These are phyloP conservation scores for Malus fusca DNA, from an alignment of 306 rosid species.

Conservation along the genomic window DNA sequence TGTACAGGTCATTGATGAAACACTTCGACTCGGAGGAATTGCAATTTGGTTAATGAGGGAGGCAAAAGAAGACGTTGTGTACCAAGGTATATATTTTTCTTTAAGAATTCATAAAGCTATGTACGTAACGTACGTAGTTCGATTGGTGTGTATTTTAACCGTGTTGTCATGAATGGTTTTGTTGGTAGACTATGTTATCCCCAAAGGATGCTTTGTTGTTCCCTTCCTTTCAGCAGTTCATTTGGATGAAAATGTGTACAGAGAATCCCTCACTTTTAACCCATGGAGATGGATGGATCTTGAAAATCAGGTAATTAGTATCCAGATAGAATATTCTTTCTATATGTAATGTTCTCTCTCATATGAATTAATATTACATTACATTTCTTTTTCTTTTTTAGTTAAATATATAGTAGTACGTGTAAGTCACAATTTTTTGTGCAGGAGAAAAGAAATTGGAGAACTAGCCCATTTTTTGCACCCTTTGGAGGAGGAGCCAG, in stretches of 20 bases:
- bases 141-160: not conserved
- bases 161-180: not conserved
- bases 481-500: slow-evolving; percentile 97
- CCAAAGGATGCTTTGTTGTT: slow-evolving; percentile 86
- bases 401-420: not conserved
- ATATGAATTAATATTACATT: too few species aligned
- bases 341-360: too few species aligned
- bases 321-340: too few species aligned
- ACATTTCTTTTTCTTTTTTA: not conserved
- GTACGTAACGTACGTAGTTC: not conserved
- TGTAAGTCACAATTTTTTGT: not conserved
- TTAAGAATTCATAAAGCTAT: not conserved
- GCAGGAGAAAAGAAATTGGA: slow-evolving; percentile 79
- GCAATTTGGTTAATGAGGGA: slow-evolving; percentile 95
- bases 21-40: slow-evolving; percentile 86
- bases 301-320: slow-evolving; percentile 47
- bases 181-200: slow-evolving; percentile 58
- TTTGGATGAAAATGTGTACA: slow-evolving; percentile 69
- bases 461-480: slow-evolving; percentile 66
- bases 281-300: slow-evolving; percentile 97
- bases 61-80: slow-evolving; percentile 72
- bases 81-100: slow-evolving; percentile 46
- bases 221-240: slow-evolving; percentile 97
- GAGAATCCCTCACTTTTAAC: slow-evolving; percentile 59
- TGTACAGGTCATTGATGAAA: not conserved